Conservation (phyloP, 2,329 filamentous ascomycete genomes). For the Biscogniauxia sp. region DNA sequence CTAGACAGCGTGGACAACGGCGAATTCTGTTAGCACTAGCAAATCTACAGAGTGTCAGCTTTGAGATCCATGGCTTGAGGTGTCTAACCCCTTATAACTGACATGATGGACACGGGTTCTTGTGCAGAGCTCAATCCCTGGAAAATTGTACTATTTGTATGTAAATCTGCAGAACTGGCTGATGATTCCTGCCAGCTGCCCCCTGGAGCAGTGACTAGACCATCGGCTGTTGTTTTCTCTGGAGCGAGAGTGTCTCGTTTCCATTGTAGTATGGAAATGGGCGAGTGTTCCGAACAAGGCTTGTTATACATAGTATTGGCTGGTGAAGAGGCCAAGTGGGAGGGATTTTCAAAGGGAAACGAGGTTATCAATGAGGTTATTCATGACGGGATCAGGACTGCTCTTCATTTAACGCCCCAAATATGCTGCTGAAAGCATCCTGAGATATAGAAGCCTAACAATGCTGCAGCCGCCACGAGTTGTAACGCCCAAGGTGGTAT, state of each 20-base stretch:
- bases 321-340: neutral
- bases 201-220: neutral
- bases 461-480: too few relatives aligned
- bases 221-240: neutral
- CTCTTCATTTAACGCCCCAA: too few relatives aligned
- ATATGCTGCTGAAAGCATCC: too few relatives aligned
- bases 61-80: neutral
- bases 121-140: neutral
- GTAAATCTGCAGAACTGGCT: neutral
- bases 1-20: constrained; percentile 27
- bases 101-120: neutral
- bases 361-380: neutral
- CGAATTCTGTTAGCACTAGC: constrained; percentile 32
- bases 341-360: neutral
- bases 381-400: neutral
- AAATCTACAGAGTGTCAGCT: constrained; percentile 23
- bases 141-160: neutral
- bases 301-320: neutral
- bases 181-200: neutral
- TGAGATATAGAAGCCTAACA: too few relatives aligned
- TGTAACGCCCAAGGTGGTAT: too few relatives aligned
- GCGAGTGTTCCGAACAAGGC: neutral
- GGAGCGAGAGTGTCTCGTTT: neutral
- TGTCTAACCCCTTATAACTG: neutral
- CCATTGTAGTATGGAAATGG: neutral